Base-by-base conservation (phyloP, 257 asterid genomes). In the Asclepias syriaca region DNA sequence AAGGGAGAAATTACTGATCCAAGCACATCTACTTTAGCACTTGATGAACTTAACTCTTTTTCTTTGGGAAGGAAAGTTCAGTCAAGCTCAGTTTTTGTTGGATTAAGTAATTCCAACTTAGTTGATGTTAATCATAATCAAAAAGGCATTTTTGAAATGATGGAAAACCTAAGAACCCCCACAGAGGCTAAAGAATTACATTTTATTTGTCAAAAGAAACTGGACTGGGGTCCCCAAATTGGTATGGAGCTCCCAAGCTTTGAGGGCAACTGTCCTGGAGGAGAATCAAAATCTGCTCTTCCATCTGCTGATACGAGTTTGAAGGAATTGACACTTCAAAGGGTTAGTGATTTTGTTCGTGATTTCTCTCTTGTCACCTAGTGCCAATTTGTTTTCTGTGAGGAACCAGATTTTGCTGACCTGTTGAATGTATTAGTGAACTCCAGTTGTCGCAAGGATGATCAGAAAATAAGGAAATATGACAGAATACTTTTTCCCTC, bases 311-410 rank as follows among this genome's bases (percentile, higher is more conserved):
- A 40, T 45, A 70, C 40, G 80, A 80, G 75, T 71, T 24, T 76
- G 73, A 74, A 78, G 66, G 83, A 79, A 50, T 69, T 81, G 68
- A 70, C 43, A 22, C 72, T 77, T 66, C 82, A 61, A 73, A 69
- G 80, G 89, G 96, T 89, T 49, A 72, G 85, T 72, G 69, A 66
- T 63, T 68, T 53, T 39, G 60, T 59, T 16, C n/a, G 27, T 43
- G 22, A 11, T 60, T 19, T 3, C 15, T 24, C 2, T 22, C 64
- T 69, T 16, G 39, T 15, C 14, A 61, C 51, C 21, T 13, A 24
- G 63, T 37, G 50, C 16, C 55, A 22, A 37, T 61, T 59, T n/a
- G 5, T 57, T 39, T 2, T 46, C 15, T 60, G 13, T 32, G 56
- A 48, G 39, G 60, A 27, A 50, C 19, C 8, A 9, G 7, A 56